Evolutionary conservation across 441 rosid species (phyloP), one percentile per base, ranked within the genome.

Genomic region (Pelargonium myrrhifolium): DNA sequence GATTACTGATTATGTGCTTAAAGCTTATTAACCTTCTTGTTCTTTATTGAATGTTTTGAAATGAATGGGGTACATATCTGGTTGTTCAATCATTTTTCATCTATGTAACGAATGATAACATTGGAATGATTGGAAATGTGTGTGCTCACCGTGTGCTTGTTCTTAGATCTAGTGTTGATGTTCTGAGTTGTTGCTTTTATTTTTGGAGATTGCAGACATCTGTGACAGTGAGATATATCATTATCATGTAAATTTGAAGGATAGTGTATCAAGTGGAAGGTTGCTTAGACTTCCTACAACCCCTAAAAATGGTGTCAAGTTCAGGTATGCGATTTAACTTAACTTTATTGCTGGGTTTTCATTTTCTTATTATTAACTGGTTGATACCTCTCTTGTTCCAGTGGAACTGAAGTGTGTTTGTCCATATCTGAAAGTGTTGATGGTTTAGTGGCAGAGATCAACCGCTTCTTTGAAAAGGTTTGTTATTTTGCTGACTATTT

Each of bases 391-490:
- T 39, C 58, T 73, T 65, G 15, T 73, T 79, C 37, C 81, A 90
- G 97, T 65, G 97, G 98, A 21, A 87, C 92, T 31, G 96, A 90
- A 79, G 88, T 84, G 42, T 76, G 73, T 68, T 68, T 90, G 39
- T 79, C 78, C 73, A 69, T 83, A 51, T 77, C 72, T 65, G 96
- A 81, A 76, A 80, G 83, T 65, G 43, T 65, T 66, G 87, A 83
- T 28, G 72, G 63, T 78, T 78, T 89, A 47, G 69, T 60, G 69
- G 75, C 73, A 22, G 85, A 74, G 9, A 75, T 87, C 68, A 66
- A 65, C 45, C 10, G 60, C 74, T 86, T 84, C 72, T 74, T 86
- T 75, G 83, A 64, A 53, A 93, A 90, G 98, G 98, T 92, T 60
- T 73, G 76, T 37, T 47, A 71, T 28, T 62, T 26, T 62, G 45